Conservation (phyloP, 306 rosid genomes). For the Quercus engelmannii region DNA sequence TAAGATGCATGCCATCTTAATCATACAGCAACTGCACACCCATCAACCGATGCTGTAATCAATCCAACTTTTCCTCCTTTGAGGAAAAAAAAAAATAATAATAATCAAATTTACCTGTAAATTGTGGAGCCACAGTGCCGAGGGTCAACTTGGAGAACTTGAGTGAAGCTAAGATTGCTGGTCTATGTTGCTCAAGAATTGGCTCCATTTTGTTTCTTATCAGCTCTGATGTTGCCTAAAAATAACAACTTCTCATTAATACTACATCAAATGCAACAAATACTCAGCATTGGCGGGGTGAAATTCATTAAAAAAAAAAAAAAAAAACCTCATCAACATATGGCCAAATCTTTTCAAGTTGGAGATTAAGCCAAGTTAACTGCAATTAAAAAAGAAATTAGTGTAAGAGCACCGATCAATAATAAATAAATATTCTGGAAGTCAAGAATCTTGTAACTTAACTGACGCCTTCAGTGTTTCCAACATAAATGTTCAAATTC, state of each 20-base stretch:
- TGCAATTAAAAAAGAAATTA: conserved; percentile 40
- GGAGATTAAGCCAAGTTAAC: conserved; percentile 76
- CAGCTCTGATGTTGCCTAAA: conserved; percentile 82
- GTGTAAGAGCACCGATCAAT: conserved; percentile 14
- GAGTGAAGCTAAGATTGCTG: conserved; percentile 58
- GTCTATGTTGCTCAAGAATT: conserved; percentile 73
- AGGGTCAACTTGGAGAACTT: conserved; percentile 85
- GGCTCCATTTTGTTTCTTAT: conserved; percentile 73
- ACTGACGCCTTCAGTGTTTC: no score
- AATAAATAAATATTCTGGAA: neutral
- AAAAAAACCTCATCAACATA: conserved; percentile 61
- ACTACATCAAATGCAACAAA: neutral
- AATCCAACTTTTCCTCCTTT: no score
- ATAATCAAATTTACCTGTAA: conserved; percentile 58
- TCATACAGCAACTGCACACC: neutral
- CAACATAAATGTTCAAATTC: no score
- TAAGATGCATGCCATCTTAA: neutral
- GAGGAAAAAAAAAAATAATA: no score
- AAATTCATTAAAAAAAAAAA: neutral
- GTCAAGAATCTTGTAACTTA: no score
- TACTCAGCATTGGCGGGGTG: neutral
- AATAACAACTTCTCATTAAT: neutral
- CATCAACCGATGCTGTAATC: neutral
- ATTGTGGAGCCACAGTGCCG: conserved; percentile 88
- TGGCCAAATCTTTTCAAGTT: conserved; percentile 75